Conservation (phyloP, 2,329 filamentous ascomycete genomes). For the Colletotrichum euphorbiae region DNA sequence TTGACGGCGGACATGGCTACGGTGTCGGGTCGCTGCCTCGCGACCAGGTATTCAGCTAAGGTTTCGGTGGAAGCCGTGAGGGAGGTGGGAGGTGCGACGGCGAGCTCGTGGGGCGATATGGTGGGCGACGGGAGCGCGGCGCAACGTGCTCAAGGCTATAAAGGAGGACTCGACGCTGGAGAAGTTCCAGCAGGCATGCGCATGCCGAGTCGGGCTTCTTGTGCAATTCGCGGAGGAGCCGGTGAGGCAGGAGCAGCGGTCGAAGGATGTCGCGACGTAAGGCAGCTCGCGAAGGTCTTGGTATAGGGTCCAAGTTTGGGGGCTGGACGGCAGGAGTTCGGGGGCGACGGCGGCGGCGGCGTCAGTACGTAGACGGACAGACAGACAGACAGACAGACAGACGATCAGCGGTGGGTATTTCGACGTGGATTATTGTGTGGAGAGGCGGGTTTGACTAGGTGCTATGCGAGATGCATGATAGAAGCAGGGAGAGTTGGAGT, state of each 20-base stretch:
- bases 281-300: background rate
- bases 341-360: slow-evolving; percentile 8
- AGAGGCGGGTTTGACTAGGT: slow-evolving; percentile 17
- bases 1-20: slow-evolving; percentile 74
- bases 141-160: slow-evolving; percentile 15
- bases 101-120: slow-evolving; percentile 5
- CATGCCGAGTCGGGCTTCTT: slow-evolving; percentile 22
- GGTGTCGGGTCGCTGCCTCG: slow-evolving; percentile 41
- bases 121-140: slow-evolving; percentile 21
- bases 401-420: slow-evolving; percentile 1
- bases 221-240: background rate
- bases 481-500: slow-evolving; percentile 6
- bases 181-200: slow-evolving; percentile 24
- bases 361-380: slow-evolving; percentile 18
- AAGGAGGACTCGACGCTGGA: slow-evolving; percentile 1
- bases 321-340: slow-evolving; percentile 2
- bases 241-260: background rate
- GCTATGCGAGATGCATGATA: slow-evolving; percentile 38
- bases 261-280: slow-evolving; percentile 8
- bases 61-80: slow-evolving; percentile 19
- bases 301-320: background rate
- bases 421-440: slow-evolving; percentile 7
- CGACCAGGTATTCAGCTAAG: slow-evolving; percentile 12
- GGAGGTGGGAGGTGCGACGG: slow-evolving; percentile 21
- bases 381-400: slow-evolving; percentile 5